Conservation (phyloP, 176 grass and related monocot genomes). For the Elaeis guineensis region DNA sequence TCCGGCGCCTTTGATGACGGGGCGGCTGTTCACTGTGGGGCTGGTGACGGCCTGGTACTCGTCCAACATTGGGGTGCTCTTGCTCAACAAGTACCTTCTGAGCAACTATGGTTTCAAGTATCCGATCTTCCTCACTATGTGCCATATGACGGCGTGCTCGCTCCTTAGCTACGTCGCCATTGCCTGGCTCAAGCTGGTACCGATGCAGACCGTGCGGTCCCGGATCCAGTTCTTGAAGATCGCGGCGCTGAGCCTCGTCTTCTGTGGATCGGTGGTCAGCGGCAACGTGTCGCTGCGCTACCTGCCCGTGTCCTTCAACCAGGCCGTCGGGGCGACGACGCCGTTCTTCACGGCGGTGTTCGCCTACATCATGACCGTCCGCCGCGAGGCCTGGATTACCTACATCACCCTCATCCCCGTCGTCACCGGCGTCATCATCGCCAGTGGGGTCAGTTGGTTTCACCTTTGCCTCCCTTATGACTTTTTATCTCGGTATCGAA, state of each 20-base stretch:
- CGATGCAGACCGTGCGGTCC: constrained; percentile 10
- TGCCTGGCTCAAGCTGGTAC: constrained; percentile 4
- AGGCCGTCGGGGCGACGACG: constrained; percentile 10
- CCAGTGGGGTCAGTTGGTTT: constrained; percentile 4
- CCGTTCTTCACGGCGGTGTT: constrained; percentile 14
- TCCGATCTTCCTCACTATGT: constrained; percentile 14
- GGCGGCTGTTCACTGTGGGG: not conserved
- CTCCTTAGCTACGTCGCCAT: constrained; percentile 13
- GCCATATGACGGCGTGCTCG: constrained; percentile 11
- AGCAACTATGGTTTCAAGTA: constrained; percentile 13
- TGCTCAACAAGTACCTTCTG: constrained; percentile 16
- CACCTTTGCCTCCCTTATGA: too few relatives aligned
- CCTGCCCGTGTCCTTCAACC: constrained; percentile 9
- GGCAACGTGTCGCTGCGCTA: constrained; percentile 8
- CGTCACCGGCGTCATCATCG: constrained; percentile 10
- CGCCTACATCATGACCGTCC: constrained; percentile 8
- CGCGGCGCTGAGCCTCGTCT: constrained; percentile 3
- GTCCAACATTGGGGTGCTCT: constrained; percentile 13
- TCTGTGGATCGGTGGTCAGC: constrained; percentile 12
- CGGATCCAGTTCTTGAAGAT: constrained; percentile 13
- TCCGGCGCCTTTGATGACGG: not conserved
- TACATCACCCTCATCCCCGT: constrained; percentile 9
- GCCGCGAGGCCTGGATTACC: constrained; percentile 6
- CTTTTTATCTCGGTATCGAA: too few relatives aligned
- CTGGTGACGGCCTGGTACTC: constrained; percentile 6